Percentiles rank a stretch among this genome's conserved stretches.
Evolutionary conservation across 148 eudicot genomes (phyloP).

Genomic region (Rhododendron mucronatum): DNA sequence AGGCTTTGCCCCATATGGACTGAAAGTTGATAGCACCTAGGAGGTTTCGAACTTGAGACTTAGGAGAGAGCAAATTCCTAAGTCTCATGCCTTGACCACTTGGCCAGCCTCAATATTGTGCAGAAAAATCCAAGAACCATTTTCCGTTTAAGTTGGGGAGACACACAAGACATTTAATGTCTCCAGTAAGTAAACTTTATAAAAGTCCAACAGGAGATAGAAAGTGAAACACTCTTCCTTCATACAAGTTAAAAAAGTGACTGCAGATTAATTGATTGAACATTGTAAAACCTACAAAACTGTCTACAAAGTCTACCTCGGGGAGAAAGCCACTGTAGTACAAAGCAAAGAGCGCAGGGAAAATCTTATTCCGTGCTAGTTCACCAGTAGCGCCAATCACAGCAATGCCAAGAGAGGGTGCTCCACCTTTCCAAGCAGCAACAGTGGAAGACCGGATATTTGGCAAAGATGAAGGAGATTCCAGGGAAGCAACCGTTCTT

Average conservation of each 20-base stretch:
- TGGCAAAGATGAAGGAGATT: constrained; percentile 10
- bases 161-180: background rate
- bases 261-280: background rate
- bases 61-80: background rate
- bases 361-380: constrained; percentile 30
- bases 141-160: background rate
- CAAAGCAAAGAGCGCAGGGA: constrained; percentile 43
- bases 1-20: background rate
- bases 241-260: background rate
- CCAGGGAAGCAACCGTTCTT: constrained; percentile 4
- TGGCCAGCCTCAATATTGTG: background rate
- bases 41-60: background rate
- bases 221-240: background rate
- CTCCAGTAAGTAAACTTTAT: background rate
- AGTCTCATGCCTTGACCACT: background rate
- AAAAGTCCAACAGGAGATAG: background rate
- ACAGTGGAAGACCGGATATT: background rate
- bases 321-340: constrained; percentile 37
- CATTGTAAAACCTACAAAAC: background rate
- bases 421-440: background rate
- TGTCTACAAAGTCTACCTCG: constrained; percentile 17
- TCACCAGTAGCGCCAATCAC: constrained; percentile 36
- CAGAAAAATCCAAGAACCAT: background rate
- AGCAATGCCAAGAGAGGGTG: constrained; percentile 21
- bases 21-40: background rate